Evolutionary conservation across 169 alveolate species (phyloP), one percentile per base, ranked within the genome.

Genomic region (Babesia divergens): DNA sequence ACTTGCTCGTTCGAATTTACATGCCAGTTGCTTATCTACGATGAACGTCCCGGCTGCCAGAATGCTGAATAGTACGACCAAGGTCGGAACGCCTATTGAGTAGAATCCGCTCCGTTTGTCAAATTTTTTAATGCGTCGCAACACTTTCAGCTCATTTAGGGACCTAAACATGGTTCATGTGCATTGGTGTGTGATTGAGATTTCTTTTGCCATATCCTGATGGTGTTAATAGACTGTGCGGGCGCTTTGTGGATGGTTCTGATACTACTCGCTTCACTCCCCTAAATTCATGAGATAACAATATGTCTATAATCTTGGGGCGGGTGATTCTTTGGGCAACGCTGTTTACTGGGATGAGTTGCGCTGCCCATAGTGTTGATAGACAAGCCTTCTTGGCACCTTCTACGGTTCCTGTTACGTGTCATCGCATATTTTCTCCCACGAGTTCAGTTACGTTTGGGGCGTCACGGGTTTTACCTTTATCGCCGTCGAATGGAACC

Each of bases 41-140:
- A 86, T 65, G 38, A 69, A 20, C n/a, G 92, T 86, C 16, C 92
- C 92, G 0, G 90, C 66, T 18, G 46, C 82, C 14, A 74, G 71
- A 13, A 74, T 38, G 58, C 65, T 35, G 32, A 54, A 28, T 26
- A 81, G 50, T 3, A 81, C 74, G 26, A 74, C 18, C 24, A 81
- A 28, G 65, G 53, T 52, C 32, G 89, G 86, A n/a, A 65, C 71
- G 0, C 89, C 89, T 9, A 74, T 22, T 7, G 89, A 44, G 22
- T 72, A 47, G 43, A 81, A 64, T 14, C 85, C 86, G 43, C 83
- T 81, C 16, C 89, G 47, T 22, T 71, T 60, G 18, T 81, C 84
- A 56, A 81, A 62, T 40, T 82, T 53, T 74, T 65, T 67, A 1
- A 69, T 2, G 13, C 60, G n/a, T 28, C 64, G 28, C 26, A 37